Evolutionary conservation across 176 grass and related monocot genomes (phyloP), one percentile per base, ranked within the genome.

Genomic region (Musa beccarii): DNA sequence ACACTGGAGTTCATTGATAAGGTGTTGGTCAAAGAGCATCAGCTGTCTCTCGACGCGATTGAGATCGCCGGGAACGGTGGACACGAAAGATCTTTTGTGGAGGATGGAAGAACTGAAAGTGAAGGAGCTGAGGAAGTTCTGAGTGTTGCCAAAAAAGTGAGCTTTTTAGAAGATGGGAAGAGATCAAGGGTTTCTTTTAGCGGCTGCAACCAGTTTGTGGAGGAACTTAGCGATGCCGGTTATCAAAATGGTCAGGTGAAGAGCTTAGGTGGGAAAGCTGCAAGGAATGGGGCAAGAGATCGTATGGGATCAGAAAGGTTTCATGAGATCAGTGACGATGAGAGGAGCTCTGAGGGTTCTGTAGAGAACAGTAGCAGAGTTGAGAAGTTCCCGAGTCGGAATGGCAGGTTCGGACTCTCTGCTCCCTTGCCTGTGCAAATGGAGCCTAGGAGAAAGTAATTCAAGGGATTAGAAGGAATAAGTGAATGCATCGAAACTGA

Each of bases 1-100:
- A 89, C 95, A 68, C 77, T 99, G 77, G 89, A 95, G 77, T 95
- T 95, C 56, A 79, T 95, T 4, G 83, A 99, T 87, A 92, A 92
- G 81, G 89, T 99, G 73, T 68, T 92, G 34, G 53, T 85, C 68
- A 94, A 84, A 68, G 96, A 92, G 59, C 82, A 88, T 0, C 74
- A 87, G 52, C 54, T 89, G 34, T 72, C 62, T 52, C 20, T 52
- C 3, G 43, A 79, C 56, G 23, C 59, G 0, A 63, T 73, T 17
- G 61, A 72, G 62, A 68, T 76, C 26, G 51, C 53, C 2, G 71
- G 51, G 2, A 66, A 57, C 5, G 76, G 72, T 63, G 68, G 26
- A 53, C 68, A 76, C 11, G 63, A 7, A 50, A 53, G 20, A n/a
- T 26, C 15, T 80, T 69, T 73, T 53, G 52, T 26, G 2, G 63